Percentiles rank a stretch among this genome's conserved stretches.
These are phyloP conservation scores for Camelina sativa DNA, from an alignment of 345 rosid species.

Conservation along the genomic window DNA sequence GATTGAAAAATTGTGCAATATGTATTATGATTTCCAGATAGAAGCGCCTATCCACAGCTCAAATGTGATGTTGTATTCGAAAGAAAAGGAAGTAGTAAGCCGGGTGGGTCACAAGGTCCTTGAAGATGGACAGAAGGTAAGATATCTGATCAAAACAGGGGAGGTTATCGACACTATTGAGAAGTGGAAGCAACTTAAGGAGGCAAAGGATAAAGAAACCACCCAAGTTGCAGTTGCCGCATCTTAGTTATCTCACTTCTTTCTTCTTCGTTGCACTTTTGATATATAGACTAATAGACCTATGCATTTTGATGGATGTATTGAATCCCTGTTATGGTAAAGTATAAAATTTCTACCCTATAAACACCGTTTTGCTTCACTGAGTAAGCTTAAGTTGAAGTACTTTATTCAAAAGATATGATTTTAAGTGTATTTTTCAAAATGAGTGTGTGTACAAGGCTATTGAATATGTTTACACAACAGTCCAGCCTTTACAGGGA, in stretches of 20 bases:
- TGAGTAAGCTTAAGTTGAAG: neutral
- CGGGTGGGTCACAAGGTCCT: slow-evolving; percentile 84
- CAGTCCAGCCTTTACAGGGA: neutral
- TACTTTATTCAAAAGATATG: neutral
- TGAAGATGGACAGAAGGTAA: slow-evolving; percentile 68
- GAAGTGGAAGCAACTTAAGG: slow-evolving; percentile 84
- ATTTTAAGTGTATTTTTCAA: neutral
- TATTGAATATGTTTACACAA: neutral
- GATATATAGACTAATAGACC: slow-evolving; percentile 4
- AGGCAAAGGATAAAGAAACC: slow-evolving; percentile 52
- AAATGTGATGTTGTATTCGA: slow-evolving; percentile 89
- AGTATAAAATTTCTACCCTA: neutral
- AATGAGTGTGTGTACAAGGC: neutral
- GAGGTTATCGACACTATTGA: slow-evolving; percentile 76
- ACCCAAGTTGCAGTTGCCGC: slow-evolving; percentile 56
- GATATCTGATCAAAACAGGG: slow-evolving; percentile 85
- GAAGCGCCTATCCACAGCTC: slow-evolving; percentile 98
- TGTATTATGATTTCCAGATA: slow-evolving; percentile 57
- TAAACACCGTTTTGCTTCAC: neutral
- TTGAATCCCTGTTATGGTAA: slow-evolving; percentile 13
- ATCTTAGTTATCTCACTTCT: slow-evolving; percentile 28
- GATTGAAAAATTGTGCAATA: slow-evolving; percentile 21
- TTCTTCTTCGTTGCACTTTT: slow-evolving; percentile 11
- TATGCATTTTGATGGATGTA: slow-evolving; percentile 27
- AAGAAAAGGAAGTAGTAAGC: slow-evolving; percentile 75